These are phyloP conservation scores for Bassia scoparia DNA, from an alignment of 148 eudicot species.

Conservation along the genomic window DNA sequence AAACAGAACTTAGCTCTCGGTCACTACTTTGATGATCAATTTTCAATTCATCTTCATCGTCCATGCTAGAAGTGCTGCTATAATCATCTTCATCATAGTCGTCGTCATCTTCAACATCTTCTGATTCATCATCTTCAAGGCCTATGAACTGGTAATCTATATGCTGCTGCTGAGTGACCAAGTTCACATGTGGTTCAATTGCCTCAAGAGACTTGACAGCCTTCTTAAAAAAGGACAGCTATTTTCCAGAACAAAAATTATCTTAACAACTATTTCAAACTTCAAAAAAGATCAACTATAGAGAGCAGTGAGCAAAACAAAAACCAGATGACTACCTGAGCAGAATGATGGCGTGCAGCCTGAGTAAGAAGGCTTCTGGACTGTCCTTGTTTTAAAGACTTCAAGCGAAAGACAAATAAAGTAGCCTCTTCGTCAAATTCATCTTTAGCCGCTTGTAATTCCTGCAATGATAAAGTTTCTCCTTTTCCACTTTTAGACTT, in stretches of 20 bases:
- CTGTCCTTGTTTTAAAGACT: conserved; percentile 88
- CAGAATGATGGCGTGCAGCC: conserved; percentile 95
- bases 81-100: conserved; percentile 28
- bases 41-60: conserved; percentile 54
- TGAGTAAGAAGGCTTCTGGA: conserved; percentile 93
- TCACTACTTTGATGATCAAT: conserved; percentile 47
- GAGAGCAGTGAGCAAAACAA: not conserved
- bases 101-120: conserved; percentile 37
- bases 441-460: conserved; percentile 62
- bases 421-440: conserved; percentile 86
- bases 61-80: conserved; percentile 33
- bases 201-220: conserved; percentile 74
- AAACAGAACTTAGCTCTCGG: conserved; percentile 27
- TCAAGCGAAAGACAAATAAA: conserved; percentile 76
- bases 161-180: conserved; percentile 67
- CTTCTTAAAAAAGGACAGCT: conserved; percentile 75
- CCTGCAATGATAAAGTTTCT: conserved; percentile 53
- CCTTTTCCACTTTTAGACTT: conserved; percentile 57
- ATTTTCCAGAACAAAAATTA: conserved; percentile 31
- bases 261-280: not conserved
- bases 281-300: conserved; percentile 1
- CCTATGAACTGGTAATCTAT: conserved; percentile 81
- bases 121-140: conserved; percentile 59
- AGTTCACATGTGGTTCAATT: conserved; percentile 80
- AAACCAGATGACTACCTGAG: conserved; percentile 60